Evolutionary conservation across 2,329 filamentous ascomycete species (phyloP), one percentile per base, ranked within the genome.

Genomic region (Xylaria sp.): DNA sequence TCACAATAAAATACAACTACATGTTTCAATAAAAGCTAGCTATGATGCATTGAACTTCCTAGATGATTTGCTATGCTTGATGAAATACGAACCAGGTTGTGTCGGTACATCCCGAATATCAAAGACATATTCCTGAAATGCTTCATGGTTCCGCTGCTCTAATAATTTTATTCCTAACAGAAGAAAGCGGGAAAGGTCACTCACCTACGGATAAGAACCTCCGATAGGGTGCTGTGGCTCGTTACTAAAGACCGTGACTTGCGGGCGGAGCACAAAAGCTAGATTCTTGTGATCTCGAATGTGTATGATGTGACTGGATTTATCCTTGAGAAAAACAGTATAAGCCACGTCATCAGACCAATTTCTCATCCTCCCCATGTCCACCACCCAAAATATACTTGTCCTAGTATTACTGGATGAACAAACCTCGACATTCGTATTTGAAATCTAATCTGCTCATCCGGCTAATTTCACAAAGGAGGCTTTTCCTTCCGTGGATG

Each of bases 401-500:
- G 6, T 9, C 49, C 9, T 2, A 3, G 51, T 10, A 23, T 23
- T 9, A 1, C 28, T 54, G 9, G 31, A 15, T 31, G n/a, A 31
- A 26, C 17, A 17, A 20, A 28, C 2, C 6, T 40, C 17, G n/a
- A 48, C 28, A 1, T 26, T 11, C 9, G 31, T 17, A 58, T 58
- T 36, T 63, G 46, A 33, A 54, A 46, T 49, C 20, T 36, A 20
- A 33, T 23, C 40, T 48, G n/a, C 17, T 26, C 31, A 28, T 59
- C 26, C 15, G 11, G 42, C 26, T 4, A 15, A 38, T 61, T 46
- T 15, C 31, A 10, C 15, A 48, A 28, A 31, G n/a, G 15, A 58
- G 20, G 11, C 13, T 62, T 59, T 44, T 26, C 26, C 60, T 23
- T 40, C 61, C 61, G 36, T 57, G 26, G n/a, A 31, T 36, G 15